Conservation (phyloP, 495 filamentous ascomycete genomes). For the Talaromyces liani region DNA sequence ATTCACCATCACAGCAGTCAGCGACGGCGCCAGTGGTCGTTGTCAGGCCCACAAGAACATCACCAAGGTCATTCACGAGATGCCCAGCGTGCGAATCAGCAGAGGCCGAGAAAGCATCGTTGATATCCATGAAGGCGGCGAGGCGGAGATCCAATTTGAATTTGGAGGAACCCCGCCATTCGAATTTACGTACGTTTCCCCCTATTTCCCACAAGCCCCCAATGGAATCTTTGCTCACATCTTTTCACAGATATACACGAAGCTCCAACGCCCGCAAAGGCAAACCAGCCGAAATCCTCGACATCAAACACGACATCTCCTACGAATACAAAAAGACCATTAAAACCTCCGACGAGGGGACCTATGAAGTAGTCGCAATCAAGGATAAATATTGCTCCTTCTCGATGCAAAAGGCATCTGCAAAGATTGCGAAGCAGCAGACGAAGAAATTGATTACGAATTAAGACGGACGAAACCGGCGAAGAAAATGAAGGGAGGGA, state of each 20-base stretch:
- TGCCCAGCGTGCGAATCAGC: constrained; percentile 84
- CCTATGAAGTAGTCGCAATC: constrained; percentile 93
- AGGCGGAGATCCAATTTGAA: constrained; percentile 85
- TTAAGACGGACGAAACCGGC: background rate
- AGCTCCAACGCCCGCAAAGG: constrained; percentile 76
- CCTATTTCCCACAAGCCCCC: background rate
- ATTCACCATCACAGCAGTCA: constrained; percentile 77
- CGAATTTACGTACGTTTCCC: constrained; percentile 68
- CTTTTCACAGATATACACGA: constrained; percentile 61
- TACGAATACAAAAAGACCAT: constrained; percentile 74
- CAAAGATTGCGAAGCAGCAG: constrained; percentile 32
- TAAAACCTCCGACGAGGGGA: constrained; percentile 82
- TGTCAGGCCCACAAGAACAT: constrained; percentile 74
- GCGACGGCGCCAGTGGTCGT: constrained; percentile 65
- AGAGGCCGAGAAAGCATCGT: constrained; percentile 69
- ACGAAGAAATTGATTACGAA: constrained; percentile 10
- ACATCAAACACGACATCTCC: constrained; percentile 80
- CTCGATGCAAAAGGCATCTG: constrained; percentile 52
- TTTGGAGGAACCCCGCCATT: constrained; percentile 95
- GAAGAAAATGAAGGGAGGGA: background rate
- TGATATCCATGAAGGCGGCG: constrained; percentile 93
- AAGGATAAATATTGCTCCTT: constrained; percentile 87
- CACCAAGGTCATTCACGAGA: constrained; percentile 74
- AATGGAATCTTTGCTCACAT: constrained; percentile 5
- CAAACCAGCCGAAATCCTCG: constrained; percentile 68